A percentile compares a stretch with the other conserved stretches of the same genome.
Conservation (phyloP, 176 grass and related monocot species). For the Puya raimondii region DNA sequence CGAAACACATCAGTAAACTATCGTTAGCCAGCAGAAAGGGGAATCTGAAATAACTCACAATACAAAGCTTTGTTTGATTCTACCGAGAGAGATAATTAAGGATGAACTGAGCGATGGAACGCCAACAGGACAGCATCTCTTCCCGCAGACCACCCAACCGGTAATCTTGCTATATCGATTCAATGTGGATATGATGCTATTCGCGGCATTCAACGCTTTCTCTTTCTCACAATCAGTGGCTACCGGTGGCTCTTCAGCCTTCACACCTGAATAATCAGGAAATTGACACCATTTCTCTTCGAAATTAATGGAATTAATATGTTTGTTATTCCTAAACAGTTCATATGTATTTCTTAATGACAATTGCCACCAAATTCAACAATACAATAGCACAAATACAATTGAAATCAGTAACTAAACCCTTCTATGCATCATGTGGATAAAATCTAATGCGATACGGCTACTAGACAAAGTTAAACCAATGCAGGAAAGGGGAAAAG, state of each 20-base stretch:
- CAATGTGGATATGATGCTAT: conserved; percentile 51
- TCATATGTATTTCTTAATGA: conserved; percentile 5
- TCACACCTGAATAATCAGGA: conserved; percentile 47
- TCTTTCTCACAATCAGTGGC: conserved; percentile 61
- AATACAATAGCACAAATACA: conserved; percentile 15
- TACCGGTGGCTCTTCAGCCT: conserved; percentile 42
- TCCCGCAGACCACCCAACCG: conserved; percentile 60
- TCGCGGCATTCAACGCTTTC: conserved; percentile 43
- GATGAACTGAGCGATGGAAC: conserved; percentile 68
- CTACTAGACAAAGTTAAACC: background rate
- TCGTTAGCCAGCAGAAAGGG: conserved; percentile 9
- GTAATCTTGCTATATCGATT: conserved; percentile 67
- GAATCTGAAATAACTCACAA: conserved; percentile 76
- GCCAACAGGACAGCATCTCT: conserved; percentile 49
- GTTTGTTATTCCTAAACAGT: no score
- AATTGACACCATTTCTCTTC: no score
- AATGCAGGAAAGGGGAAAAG: background rate
- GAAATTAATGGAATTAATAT: no score
- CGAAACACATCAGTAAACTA: background rate
- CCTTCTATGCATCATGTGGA: background rate
- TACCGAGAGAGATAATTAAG: conserved; percentile 78
- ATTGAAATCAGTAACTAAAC: conserved; percentile 1
- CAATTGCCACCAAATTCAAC: conserved; percentile 72
- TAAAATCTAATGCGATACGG: conserved; percentile 9
- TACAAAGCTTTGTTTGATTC: conserved; percentile 99